Evolutionary conservation across 1,284 basidiomycete species (phyloP).

Genomic region (Trichosporon faecale): DNA sequence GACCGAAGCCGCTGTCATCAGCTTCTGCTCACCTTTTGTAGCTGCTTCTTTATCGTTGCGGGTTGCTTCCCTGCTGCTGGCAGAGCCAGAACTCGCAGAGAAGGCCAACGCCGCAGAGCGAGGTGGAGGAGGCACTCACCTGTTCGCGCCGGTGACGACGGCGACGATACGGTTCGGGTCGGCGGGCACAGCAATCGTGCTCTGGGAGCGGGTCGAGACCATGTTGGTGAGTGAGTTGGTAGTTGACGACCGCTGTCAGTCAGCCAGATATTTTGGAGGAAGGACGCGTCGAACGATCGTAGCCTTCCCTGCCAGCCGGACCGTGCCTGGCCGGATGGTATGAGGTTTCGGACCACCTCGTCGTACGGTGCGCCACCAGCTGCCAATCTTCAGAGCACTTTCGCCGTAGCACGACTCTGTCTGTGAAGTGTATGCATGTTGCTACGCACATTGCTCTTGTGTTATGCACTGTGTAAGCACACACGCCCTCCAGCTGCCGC

Average conservation of each 20-base stretch:
- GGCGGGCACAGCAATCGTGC: neutral
- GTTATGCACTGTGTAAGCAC: neutral
- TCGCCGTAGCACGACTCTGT: too few species aligned
- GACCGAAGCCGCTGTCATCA: slow-evolving; percentile 69
- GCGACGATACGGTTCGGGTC: slow-evolving; percentile 47
- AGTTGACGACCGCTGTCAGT: too few species aligned
- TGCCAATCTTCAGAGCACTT: too few species aligned
- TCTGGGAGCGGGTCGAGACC: slow-evolving; percentile 12
- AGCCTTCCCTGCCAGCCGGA: neutral
- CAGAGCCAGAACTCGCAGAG: too few species aligned
- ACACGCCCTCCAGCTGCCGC: too few species aligned
- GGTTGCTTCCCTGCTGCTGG: too few species aligned
- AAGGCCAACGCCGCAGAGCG: too few species aligned
- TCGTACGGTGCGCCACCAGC: too few species aligned
- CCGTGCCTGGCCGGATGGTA: neutral
- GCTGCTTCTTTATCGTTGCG: neutral
- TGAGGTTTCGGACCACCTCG: neutral
- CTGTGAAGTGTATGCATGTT: too few species aligned
- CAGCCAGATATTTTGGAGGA: neutral
- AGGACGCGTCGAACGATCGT: slow-evolving; percentile 1
- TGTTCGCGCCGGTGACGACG: slow-evolving; percentile 67
- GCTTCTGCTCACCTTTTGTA: neutral
- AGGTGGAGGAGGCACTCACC: slow-evolving; percentile 53
- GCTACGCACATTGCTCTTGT: neutral
- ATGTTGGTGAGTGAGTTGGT: neutral